A percentile compares a stretch with the other conserved stretches of the same genome.
Evolutionary conservation across 176 grass and related monocot species (phyloP).

Genomic region (Juncus effusus): DNA sequence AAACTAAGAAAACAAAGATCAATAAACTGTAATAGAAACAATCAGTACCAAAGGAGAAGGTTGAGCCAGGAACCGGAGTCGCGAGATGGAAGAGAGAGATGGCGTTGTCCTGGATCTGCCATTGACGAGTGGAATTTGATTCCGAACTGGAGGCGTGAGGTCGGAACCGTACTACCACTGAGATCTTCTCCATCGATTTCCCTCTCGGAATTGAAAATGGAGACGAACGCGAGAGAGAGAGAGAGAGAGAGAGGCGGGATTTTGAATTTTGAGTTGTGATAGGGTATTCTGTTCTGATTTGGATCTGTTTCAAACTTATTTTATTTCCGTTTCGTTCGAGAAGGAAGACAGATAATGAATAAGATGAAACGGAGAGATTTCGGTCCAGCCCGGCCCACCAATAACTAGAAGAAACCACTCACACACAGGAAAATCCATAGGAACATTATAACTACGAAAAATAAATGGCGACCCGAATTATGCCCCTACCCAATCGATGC

Average conservation of each 20-base stretch:
- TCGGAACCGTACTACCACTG: constrained; percentile 88
- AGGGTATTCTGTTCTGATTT: neutral
- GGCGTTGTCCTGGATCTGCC: constrained; percentile 58
- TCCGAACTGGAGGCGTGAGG: constrained; percentile 27
- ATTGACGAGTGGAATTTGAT: constrained; percentile 35
- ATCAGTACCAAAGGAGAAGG: constrained; percentile 70
- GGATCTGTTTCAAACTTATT: too few relatives aligned
- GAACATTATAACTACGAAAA: too few relatives aligned
- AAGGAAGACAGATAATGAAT: too few relatives aligned
- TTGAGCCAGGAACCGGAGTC: constrained; percentile 42
- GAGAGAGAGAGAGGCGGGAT: neutral
- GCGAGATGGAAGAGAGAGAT: constrained; percentile 49
- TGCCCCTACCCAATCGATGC: too few relatives aligned
- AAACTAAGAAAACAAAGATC: too few relatives aligned
- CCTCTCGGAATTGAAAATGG: neutral
- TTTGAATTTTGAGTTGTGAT: constrained; percentile 27
- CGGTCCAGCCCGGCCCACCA: neutral
- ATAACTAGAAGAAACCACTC: neutral
- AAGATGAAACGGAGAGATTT: neutral
- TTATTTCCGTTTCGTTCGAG: neutral
- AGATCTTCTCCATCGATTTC: constrained; percentile 80
- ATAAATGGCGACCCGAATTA: too few relatives aligned
- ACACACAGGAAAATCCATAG: too few relatives aligned
- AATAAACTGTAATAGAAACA: neutral
- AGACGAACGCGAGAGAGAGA: neutral